Base-by-base conservation (phyloP, 768 basidiomycete species). In the Sporobolomyces phaffii region DNA sequence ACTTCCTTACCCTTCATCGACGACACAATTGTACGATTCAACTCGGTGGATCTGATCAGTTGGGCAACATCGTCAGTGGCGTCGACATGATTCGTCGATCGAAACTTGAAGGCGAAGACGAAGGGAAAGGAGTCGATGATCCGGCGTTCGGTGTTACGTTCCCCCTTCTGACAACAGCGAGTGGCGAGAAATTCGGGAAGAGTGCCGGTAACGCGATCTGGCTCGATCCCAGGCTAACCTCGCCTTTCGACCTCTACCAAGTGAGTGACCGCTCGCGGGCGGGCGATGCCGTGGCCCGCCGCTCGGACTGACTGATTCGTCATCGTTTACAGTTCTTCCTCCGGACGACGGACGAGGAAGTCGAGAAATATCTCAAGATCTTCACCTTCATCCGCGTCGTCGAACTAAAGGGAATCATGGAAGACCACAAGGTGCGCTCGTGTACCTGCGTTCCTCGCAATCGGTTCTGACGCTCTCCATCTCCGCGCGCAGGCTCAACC, bases 281-380 rank as follows among this genome's bases (percentile, higher is more conserved):
- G 10, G 10, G n/a, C 40, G 10, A 10, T 41, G 11, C 10, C 11
- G 40, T 41, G 11, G 18, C 18, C 40, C 10, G 40, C 10, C 11
- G 15, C 29, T 22, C 24, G 24, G 3, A 22, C 38, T 45, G 22
- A 51, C 31, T 1, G 11, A 22, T 45, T 36, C 29, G 1, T 52
- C 70, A n/a, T n/a, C n/a, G n/a, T n/a, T n/a, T n/a, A n/a, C n/a
- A 99, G 94, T 98, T 94, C 79, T 98, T 96, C 80, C 76, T 94
- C 47, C 84, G 87, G 72, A 85, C 86, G 11, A 77, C 85, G 0
- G 93, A 98, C 73, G 83, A 82, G 17, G 90, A 92, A 73, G 87
- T 92, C 5, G 85, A 84, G 61, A 83, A 81, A 69, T 89, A 90
- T 75, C 81, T 98, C 33, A 87, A 84, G 69, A 78, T 92, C 69